Percentiles rank a stretch among this genome's conserved stretches.
Evolutionary conservation across 2,329 filamentous ascomycete genomes (phyloP).

Genomic region (Aureobasidium lini): DNA sequence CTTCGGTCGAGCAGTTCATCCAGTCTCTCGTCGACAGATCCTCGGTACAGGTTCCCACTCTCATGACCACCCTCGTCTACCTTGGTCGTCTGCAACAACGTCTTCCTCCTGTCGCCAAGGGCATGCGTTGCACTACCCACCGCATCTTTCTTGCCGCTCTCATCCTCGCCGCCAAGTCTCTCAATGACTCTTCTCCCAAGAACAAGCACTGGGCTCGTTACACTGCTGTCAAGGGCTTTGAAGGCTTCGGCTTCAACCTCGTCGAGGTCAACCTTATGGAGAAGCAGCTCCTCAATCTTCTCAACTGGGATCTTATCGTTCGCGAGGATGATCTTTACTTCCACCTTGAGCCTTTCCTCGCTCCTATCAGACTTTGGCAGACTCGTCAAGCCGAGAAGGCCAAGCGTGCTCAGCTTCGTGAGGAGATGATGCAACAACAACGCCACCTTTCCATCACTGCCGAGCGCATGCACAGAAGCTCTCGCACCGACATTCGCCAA

Average conservation of each 20-base stretch:
- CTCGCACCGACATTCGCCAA: conserved; percentile 24
- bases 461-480: conserved; percentile 28
- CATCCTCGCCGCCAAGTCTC: conserved; percentile 86
- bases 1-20: conserved; percentile 85
- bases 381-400: conserved; percentile 48
- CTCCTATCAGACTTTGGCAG: conserved; percentile 64
- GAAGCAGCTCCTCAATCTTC: conserved; percentile 89
- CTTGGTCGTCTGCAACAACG: conserved; percentile 74
- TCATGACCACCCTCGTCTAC: conserved; percentile 96
- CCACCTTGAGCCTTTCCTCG: conserved; percentile 81
- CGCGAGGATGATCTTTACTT: conserved; percentile 76
- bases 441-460: conserved; percentile 30
- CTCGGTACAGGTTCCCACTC: conserved; percentile 91
- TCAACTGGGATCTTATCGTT: conserved; percentile 91
- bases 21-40: conserved; percentile 82
- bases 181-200: conserved; percentile 97
- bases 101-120: conserved; percentile 89
- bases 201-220: conserved; percentile 99
- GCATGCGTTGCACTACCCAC: conserved; percentile 92
- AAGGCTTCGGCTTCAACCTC: conserved; percentile 81
- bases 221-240: conserved; percentile 65
- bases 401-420: conserved; percentile 35
- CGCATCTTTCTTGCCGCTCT: conserved; percentile 90
- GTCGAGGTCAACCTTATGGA: conserved; percentile 99
- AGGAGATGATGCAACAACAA: conserved; percentile 31